Conservation (phyloP, 495 filamentous ascomycete species). For the Penicillium coprophilum region DNA sequence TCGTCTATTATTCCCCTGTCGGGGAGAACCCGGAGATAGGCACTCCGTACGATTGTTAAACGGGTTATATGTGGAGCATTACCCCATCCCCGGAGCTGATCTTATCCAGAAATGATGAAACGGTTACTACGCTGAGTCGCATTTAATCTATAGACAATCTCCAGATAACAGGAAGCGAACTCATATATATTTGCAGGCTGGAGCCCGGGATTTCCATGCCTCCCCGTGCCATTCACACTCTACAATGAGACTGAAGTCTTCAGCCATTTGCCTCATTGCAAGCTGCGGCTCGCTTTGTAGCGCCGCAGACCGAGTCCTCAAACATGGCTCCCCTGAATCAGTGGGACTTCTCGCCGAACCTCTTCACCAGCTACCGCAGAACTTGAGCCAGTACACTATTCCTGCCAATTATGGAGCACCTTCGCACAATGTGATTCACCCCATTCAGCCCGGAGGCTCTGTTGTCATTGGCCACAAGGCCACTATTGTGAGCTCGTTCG, state of each 20-base stretch:
- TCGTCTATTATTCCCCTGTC: not conserved
- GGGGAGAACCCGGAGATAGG: not conserved
- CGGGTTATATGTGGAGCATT: conserved; percentile 5
- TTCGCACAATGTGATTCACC: conserved; percentile 18
- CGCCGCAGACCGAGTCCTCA: conserved; percentile 16
- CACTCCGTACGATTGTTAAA: not conserved
- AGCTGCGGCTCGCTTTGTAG: not conserved
- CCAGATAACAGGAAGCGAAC: not conserved
- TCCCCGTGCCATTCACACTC: not conserved
- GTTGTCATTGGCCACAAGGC: conserved; percentile 26
- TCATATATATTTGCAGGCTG: not conserved
- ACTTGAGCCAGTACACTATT: conserved; percentile 27
- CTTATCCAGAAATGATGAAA: conserved; percentile 1
- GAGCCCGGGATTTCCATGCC: not conserved
- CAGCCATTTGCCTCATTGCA: conserved; percentile 1
- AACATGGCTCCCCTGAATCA: conserved; percentile 25
- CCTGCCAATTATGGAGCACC: conserved; percentile 24
- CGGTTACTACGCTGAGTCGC: conserved; percentile 9
- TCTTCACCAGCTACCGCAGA: conserved; percentile 21
- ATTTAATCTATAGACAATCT: not conserved
- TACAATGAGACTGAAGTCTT: not conserved
- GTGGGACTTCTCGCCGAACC: conserved; percentile 24
- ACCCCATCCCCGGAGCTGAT: conserved; percentile 6
- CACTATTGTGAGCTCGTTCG: conserved; percentile 29
- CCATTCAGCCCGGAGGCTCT: conserved; percentile 27